Evolutionary conservation across 306 rosid genomes (phyloP).

Genomic region (Adenanthera pavonina): DNA sequence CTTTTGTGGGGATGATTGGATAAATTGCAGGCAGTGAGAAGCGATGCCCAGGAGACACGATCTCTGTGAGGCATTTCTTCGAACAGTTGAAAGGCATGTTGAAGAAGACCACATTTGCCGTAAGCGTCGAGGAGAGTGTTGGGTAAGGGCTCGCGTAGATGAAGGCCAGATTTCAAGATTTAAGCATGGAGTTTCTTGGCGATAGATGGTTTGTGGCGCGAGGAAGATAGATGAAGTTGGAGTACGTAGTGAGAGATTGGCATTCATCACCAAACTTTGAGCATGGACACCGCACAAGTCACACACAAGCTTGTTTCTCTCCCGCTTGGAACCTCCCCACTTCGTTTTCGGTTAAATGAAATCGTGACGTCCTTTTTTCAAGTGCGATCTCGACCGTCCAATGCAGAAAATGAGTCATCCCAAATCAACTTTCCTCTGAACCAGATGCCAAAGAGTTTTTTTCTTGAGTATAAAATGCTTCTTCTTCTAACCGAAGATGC

Average conservation of each 20-base stretch:
- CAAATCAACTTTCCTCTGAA: too few species aligned
- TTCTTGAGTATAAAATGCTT: too few species aligned
- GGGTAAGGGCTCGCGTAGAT: slow-evolving; percentile 52
- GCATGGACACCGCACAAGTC: background rate
- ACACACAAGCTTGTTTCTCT: too few species aligned
- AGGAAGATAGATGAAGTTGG: slow-evolving; percentile 63
- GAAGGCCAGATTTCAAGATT: slow-evolving; percentile 62
- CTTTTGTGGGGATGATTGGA: slow-evolving; percentile 55
- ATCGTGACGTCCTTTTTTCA: too few species aligned
- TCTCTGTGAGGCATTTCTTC: slow-evolving; percentile 68
- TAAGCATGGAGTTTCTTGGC: slow-evolving; percentile 64
- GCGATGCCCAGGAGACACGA: slow-evolving; percentile 76
- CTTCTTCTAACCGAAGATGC: too few species aligned
- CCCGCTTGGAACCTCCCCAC: too few species aligned
- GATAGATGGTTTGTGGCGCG: slow-evolving; percentile 40
- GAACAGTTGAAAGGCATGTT: slow-evolving; percentile 67
- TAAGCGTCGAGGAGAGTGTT: slow-evolving; percentile 67
- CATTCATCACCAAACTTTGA: slow-evolving; percentile 45
- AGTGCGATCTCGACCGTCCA: too few species aligned
- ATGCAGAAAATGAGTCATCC: too few species aligned
- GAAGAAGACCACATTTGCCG: slow-evolving; percentile 64
- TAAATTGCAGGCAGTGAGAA: slow-evolving; percentile 79
- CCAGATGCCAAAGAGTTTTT: too few species aligned
- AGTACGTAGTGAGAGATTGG: slow-evolving; percentile 49
- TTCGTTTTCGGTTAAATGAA: too few species aligned